Evolutionary conservation across 805 yeast species (phyloP), one percentile per base, ranked within the genome.

Genomic region (Candida krabiensis): DNA sequence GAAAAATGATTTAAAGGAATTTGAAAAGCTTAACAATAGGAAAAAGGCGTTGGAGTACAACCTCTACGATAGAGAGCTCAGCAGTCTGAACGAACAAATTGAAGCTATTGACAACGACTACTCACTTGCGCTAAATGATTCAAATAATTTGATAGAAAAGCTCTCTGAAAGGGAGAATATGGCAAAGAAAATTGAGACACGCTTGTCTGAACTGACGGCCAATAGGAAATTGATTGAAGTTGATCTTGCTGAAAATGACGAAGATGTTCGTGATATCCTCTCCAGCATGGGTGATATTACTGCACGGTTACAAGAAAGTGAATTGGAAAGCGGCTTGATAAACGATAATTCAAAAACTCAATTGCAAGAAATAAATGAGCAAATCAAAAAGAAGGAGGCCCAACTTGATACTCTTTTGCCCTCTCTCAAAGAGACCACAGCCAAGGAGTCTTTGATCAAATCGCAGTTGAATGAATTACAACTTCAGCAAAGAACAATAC

Each of bases 1-100:
- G 58, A 83, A 83, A 40, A 74, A 75, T 38, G 95, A 87, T 53
- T 68, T 89, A 47, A 80, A 78, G 48, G 73, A 75, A 36, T 88
- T 70, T 56, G 95, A 86, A 52, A 68, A 66, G 15, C 66, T 81
- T 19, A 93, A 85, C 49, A 78, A 75, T 41, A 71, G 75, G 40
- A 78, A 84, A 47, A 84, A 87, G 54, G 73, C 80, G 22, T 70
- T 78, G 13, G 96, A 90, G 50, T 89, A 77, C 60, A 79, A 83
- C 23, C 62, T 90, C 8, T 80, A 79, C 53, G 93, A 85, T 54
- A 73, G 91, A 35, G 98, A 93, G 58, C 61, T 85, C 38, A 70
- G 67, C 30, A 82, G 78, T 28, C 64, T 87, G 18, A 76, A 74
- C 19, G 71, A 71, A 15, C 74, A 77, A 31, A 75, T 86, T 21